Conservation (phyloP, 2,329 filamentous ascomycete genomes). For the Aureobasidium leucospermi region DNA sequence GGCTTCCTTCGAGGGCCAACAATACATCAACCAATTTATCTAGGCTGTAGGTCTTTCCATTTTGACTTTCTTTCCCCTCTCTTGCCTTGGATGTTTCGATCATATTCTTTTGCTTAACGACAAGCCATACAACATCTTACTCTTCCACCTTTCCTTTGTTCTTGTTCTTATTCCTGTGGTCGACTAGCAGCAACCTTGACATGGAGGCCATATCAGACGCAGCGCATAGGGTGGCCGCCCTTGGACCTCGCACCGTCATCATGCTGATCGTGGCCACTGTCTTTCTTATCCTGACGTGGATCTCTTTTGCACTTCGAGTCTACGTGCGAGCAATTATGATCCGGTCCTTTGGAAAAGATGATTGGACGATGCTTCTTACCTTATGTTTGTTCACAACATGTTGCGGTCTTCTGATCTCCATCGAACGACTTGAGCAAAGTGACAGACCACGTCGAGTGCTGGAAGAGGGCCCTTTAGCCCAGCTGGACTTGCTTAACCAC, state of each 20-base stretch:
- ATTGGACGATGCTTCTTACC: constrained; percentile 3
- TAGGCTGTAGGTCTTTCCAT: neutral
- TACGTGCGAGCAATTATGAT: constrained; percentile 13
- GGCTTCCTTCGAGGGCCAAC: neutral
- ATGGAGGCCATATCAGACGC: neutral
- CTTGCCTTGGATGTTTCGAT: neutral
- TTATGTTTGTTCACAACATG: neutral
- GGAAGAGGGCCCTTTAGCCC: neutral
- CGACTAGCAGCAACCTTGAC: neutral
- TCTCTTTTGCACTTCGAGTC: constrained; percentile 10
- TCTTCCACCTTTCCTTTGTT: neutral
- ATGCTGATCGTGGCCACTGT: neutral
- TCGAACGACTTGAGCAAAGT: neutral
- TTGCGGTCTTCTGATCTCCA: neutral
- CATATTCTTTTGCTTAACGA: neutral
- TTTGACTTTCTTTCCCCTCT: neutral
- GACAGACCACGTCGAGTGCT: neutral
- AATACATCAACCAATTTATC: neutral
- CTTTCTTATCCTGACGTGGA: constrained; percentile 13
- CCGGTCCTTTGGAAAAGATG: constrained; percentile 4
- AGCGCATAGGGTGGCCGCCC: neutral
- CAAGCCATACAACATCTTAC: neutral
- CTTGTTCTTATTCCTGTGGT: too few species aligned
- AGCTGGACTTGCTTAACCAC: neutral
- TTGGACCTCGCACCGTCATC: neutral